A percentile compares a stretch with the other conserved stretches of the same genome.
These are phyloP conservation scores for Sarcodon aspratus DNA, from an alignment of 768 basidiomycete species.

Conservation along the genomic window DNA sequence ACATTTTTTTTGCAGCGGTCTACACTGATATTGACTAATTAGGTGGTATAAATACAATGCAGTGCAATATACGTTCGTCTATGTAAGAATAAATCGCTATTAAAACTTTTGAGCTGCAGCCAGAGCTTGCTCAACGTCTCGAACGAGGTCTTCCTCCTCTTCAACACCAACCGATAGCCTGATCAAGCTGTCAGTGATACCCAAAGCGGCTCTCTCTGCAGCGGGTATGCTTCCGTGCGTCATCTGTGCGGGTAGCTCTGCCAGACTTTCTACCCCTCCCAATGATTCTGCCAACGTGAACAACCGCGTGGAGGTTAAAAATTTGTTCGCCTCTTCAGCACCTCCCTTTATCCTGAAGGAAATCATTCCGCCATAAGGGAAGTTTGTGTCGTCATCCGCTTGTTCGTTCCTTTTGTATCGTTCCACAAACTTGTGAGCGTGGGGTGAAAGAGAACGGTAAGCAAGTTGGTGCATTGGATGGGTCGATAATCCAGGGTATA, in stretches of 20 bases:
- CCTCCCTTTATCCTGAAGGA: slow-evolving; percentile 54
- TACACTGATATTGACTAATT: too few species aligned
- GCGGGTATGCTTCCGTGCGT: slow-evolving; percentile 74
- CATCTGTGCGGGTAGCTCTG: slow-evolving; percentile 83
- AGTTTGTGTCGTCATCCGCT: slow-evolving; percentile 33
- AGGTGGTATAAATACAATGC: too few species aligned
- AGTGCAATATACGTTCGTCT: too few species aligned
- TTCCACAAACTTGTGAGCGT: slow-evolving; percentile 57
- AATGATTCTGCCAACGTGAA: slow-evolving; percentile 83
- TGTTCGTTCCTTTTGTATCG: slow-evolving; percentile 18
- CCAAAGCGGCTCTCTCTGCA: slow-evolving; percentile 52
- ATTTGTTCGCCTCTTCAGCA: slow-evolving; percentile 43
- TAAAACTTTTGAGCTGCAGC: slow-evolving; percentile 20
- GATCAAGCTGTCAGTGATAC: slow-evolving; percentile 70
- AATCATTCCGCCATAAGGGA: slow-evolving; percentile 90
- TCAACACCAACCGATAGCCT: slow-evolving; percentile 84
- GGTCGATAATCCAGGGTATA: slow-evolving; percentile 72
- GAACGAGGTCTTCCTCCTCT: slow-evolving; percentile 72
- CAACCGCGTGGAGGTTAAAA: slow-evolving; percentile 52
- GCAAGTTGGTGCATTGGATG: slow-evolving; percentile 62
- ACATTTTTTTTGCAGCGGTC: too few species aligned
- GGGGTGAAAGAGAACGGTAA: slow-evolving; percentile 47
- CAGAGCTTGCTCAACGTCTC: slow-evolving; percentile 60
- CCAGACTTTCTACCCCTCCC: slow-evolving; percentile 87
- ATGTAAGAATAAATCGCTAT: too few species aligned